These are phyloP conservation scores for Cadophora sp. DNA, from an alignment of 2,329 filamentous ascomycete genomes.

Conservation along the genomic window DNA sequence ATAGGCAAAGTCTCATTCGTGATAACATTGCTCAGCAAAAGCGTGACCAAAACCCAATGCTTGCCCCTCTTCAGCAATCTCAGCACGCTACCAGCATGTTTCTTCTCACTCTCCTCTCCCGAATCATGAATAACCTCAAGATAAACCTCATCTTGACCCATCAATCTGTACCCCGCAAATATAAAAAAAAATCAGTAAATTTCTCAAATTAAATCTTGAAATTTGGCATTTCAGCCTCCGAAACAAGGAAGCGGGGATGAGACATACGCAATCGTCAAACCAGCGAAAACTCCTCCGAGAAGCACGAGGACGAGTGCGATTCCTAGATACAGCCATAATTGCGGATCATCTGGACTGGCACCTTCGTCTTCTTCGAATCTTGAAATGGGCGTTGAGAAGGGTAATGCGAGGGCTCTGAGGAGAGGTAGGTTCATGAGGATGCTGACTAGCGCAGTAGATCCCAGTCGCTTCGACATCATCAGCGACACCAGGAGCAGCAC, in stretches of 20 bases:
- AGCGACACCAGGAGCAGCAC: background rate
- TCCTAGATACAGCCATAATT: conserved; percentile 81
- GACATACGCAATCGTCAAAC: conserved; percentile 83
- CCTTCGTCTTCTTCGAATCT: background rate
- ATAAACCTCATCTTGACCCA: conserved; percentile 87
- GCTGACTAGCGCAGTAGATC: background rate
- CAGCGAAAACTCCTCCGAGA: conserved; percentile 90
- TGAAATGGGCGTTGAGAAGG: background rate
- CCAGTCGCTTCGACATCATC: background rate
- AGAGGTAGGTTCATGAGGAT: conserved; percentile 8
- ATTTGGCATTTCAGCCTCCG: background rate
- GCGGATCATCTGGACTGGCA: conserved; percentile 61
- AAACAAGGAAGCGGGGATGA: background rate
- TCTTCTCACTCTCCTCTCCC: conserved; percentile 82
- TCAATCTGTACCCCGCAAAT: conserved; percentile 41
- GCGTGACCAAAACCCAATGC: conserved; percentile 96
- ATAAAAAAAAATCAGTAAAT: conserved; percentile 7
- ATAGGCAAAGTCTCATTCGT: conserved; percentile 97
- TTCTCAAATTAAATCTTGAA: background rate
- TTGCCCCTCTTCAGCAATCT: conserved; percentile 85
- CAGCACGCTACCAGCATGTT: conserved; percentile 82
- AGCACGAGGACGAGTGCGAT: conserved; percentile 85
- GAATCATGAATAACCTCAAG: conserved; percentile 92
- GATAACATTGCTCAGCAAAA: conserved; percentile 94
- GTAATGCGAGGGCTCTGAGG: background rate